Conservation (phyloP, 768 basidiomycete genomes). For the Podaxis sp. region DNA sequence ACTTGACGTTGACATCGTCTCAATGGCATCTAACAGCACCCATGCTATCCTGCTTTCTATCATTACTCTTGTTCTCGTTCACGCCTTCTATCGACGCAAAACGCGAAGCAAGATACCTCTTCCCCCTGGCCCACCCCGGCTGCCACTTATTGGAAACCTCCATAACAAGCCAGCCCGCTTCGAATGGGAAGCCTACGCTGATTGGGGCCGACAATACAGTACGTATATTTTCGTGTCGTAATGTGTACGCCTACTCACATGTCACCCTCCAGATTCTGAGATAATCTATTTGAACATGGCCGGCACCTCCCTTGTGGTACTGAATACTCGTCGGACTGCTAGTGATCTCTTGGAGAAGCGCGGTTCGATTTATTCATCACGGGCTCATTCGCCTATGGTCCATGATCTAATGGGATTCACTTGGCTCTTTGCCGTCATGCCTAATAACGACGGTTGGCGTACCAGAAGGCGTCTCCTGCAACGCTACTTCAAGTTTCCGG, state of each 20-base stretch:
- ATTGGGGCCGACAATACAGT: slow-evolving; percentile 40
- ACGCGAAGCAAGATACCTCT: slow-evolving; percentile 19
- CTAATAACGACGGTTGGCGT: slow-evolving; percentile 17
- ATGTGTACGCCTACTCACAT: background rate
- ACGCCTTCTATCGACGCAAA: slow-evolving; percentile 6
- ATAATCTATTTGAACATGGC: slow-evolving; percentile 25
- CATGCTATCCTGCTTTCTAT: slow-evolving; percentile 2
- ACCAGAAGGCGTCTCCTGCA: slow-evolving; percentile 30
- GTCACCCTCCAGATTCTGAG: slow-evolving; percentile 23
- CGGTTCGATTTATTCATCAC: slow-evolving; percentile 37
- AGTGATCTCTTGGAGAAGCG: slow-evolving; percentile 40
- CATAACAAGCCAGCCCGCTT: slow-evolving; percentile 28
- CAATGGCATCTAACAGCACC: background rate
- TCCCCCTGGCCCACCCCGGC: slow-evolving; percentile 38
- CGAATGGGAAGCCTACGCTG: slow-evolving; percentile 36
- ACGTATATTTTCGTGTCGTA: slow-evolving; percentile 3
- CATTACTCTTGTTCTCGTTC: slow-evolving; percentile 4
- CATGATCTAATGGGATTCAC: slow-evolving; percentile 17
- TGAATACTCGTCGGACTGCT: slow-evolving; percentile 33
- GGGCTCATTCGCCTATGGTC: slow-evolving; percentile 14
- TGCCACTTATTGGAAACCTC: slow-evolving; percentile 40
- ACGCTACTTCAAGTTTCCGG: slow-evolving; percentile 33
- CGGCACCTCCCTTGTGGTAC: slow-evolving; percentile 22
- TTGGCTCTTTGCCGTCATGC: slow-evolving; percentile 20
- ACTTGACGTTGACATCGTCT: background rate